phyloP scores from a whole-genome alignment of 768 basidiomycete genomes.

The Lyophyllum semitale region DNA sequence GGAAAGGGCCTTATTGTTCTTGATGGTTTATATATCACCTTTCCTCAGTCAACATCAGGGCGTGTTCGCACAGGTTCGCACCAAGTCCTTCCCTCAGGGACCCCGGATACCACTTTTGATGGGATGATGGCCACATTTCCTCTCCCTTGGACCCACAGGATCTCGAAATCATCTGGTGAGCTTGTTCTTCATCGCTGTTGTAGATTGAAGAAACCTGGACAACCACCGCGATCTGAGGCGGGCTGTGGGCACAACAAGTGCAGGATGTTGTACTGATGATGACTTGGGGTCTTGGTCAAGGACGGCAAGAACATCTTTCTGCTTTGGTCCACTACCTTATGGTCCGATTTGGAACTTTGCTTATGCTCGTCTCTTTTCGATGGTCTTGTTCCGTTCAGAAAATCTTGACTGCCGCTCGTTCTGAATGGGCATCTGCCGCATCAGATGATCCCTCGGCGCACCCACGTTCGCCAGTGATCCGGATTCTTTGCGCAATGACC shows the following conservation, averaged over 20 bases:
- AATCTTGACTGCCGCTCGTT: neutral
- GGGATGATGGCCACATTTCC: neutral
- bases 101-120: conserved; percentile 10
- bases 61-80: neutral
- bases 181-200: neutral
- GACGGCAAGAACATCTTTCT: neutral
- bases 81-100: conserved; percentile 2
- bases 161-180: neutral
- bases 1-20: conserved; percentile 20
- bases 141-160: neutral
- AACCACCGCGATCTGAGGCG: neutral
- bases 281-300: neutral
- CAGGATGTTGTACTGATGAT: neutral
- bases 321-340: conserved; percentile 18
- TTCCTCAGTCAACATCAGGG: conserved; percentile 5
- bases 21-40: conserved; percentile 10
- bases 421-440: neutral
- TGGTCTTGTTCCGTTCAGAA: conserved; percentile 21
- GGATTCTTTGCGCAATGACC: neutral
- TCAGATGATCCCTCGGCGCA: neutral
- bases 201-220: neutral
- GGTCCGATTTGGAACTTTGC: conserved; percentile 16
- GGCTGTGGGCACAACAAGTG: neutral
- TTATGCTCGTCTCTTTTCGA: conserved; percentile 8
- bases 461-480: neutral